These are phyloP conservation scores for Mytilinidion resinicola DNA, from an alignment of 495 filamentous ascomycete species.

Conservation along the genomic window DNA sequence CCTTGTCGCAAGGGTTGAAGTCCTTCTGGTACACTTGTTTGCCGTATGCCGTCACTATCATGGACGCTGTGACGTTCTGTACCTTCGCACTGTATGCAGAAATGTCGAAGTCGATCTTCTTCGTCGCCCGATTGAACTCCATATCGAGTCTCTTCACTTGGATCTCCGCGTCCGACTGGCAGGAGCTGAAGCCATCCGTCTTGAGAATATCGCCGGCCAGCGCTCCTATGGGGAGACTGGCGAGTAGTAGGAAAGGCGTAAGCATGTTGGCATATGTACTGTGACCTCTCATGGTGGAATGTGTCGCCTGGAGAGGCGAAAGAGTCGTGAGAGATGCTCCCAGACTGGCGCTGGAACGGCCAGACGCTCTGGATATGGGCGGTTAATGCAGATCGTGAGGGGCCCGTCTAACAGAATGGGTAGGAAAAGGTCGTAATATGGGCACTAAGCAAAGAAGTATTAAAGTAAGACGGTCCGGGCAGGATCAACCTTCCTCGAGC, in stretches of 20 bases:
- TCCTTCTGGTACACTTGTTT: constrained; percentile 68
- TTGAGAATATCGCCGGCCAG: constrained; percentile 65
- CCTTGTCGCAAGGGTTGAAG: constrained; percentile 73
- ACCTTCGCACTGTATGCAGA: constrained; percentile 64
- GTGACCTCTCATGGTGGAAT: constrained; percentile 19
- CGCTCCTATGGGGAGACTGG: constrained; percentile 40
- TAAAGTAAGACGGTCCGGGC: constrained; percentile 19
- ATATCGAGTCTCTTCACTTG: constrained; percentile 69
- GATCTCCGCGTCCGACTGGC: constrained; percentile 59
- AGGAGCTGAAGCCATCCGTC: constrained; percentile 74
- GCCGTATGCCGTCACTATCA: constrained; percentile 83
- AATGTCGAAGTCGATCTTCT: constrained; percentile 73
- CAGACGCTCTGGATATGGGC: not conserved
- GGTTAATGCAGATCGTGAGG: not conserved
- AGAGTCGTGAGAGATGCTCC: not conserved
- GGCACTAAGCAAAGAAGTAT: constrained; percentile 9
- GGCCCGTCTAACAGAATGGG: not conserved
- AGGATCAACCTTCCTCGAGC: constrained; percentile 30
- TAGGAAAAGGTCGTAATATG: constrained; percentile 6
- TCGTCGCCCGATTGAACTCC: constrained; percentile 66
- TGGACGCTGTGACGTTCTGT: constrained; percentile 74
- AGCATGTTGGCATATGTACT: constrained; percentile 25
- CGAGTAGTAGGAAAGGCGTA: constrained; percentile 32
- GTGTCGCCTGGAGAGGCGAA: constrained; percentile 11
- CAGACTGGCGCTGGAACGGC: not conserved